A percentile compares a stretch with the other conserved stretches of the same genome.
Conservation (phyloP, 805 yeast genomes). For the Saccharomyces kudriavzevii region DNA sequence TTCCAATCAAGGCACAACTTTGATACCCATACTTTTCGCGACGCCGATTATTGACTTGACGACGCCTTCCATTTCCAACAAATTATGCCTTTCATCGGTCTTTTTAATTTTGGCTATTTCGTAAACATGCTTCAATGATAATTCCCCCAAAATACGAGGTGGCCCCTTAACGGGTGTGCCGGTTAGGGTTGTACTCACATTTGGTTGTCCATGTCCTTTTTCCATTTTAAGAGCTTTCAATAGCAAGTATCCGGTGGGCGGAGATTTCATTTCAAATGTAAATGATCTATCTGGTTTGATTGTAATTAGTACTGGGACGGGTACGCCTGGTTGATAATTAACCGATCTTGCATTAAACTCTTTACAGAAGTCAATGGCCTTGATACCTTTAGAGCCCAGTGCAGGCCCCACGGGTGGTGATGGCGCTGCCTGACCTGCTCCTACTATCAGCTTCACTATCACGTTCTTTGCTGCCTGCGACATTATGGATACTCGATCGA, state of each 20-base stretch:
- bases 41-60: slow-evolving; percentile 78
- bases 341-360: slow-evolving; percentile 97
- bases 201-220: slow-evolving; percentile 67
- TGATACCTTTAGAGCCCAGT: slow-evolving; percentile 94
- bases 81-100: slow-evolving; percentile 71
- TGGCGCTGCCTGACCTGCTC: slow-evolving; percentile 97
- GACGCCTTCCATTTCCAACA: slow-evolving; percentile 62
- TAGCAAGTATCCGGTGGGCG: slow-evolving; percentile 83
- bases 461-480: slow-evolving; percentile 45
- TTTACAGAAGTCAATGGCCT: slow-evolving; percentile 96
- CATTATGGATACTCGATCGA: slow-evolving; percentile 10
- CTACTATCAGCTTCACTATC: slow-evolving; percentile 81
- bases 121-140: slow-evolving; percentile 79
- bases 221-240: slow-evolving; percentile 61
- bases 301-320: slow-evolving; percentile 77
- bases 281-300: slow-evolving; percentile 92
- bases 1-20: slow-evolving; percentile 50
- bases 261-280: slow-evolving; percentile 77
- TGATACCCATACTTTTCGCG: slow-evolving; percentile 84
- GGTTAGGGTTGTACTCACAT: slow-evolving; percentile 8
- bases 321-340: slow-evolving; percentile 73
- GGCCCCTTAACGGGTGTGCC: neutral
- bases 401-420: slow-evolving; percentile 99
- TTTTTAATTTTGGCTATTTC: slow-evolving; percentile 93
- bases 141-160: slow-evolving; percentile 45